phyloP scores from a whole-genome alignment of 768 basidiomycete genomes.

The Boletus speciosus region DNA sequence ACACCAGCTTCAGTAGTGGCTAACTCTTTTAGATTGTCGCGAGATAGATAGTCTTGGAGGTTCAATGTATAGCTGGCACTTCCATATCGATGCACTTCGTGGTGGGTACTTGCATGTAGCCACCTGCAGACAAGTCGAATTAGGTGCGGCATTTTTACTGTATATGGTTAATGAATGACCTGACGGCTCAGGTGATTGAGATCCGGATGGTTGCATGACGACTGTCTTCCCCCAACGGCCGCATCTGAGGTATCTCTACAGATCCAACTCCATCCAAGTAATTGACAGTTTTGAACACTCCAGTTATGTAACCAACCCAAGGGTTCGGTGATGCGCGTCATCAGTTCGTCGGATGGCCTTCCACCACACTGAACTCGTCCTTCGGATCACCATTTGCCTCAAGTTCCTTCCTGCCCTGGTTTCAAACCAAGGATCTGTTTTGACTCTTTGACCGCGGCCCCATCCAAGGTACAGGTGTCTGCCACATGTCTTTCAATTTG shows the following conservation, averaged over 20 bases:
- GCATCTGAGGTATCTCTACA: neutral
- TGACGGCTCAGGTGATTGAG: constrained; percentile 4
- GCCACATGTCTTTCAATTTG: constrained; percentile 6
- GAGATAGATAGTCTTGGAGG: neutral
- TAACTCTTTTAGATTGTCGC: neutral
- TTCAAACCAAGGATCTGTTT: neutral
- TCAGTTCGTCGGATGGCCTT: neutral
- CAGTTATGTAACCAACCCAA: neutral
- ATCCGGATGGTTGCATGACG: constrained; percentile 10
- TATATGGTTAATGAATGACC: constrained; percentile 6
- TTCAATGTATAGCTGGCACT: neutral
- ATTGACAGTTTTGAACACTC: neutral
- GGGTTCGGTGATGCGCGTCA: neutral
- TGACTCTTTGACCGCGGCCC: neutral
- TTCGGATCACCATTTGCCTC: neutral
- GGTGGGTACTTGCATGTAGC: neutral
- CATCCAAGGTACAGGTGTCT: neutral
- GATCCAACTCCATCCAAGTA: neutral
- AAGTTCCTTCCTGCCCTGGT: neutral
- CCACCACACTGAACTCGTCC: neutral
- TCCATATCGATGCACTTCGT: constrained; percentile 6
- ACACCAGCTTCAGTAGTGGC: neutral
- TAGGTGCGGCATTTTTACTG: neutral
- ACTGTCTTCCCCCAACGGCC: neutral
- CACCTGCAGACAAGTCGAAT: neutral